Conservation (phyloP, 2,329 filamentous ascomycete genomes). For the Pseudocercospora fuligena region DNA sequence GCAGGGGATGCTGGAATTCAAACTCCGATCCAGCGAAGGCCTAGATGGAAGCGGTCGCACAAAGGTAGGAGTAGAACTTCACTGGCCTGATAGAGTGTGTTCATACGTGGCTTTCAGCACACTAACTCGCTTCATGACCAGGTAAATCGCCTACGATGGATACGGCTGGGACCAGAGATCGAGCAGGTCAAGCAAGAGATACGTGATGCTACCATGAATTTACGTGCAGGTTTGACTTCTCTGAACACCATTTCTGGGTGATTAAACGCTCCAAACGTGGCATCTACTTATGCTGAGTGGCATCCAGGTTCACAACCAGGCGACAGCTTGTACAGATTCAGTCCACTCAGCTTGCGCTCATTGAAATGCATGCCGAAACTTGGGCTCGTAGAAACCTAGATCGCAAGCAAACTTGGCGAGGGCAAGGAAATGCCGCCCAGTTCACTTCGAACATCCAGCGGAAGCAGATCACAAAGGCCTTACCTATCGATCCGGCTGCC, state of each 20-base stretch:
- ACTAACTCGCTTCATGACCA: background rate
- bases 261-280: background rate
- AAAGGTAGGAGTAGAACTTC: background rate
- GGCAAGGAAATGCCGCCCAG: no score
- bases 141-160: background rate
- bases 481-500: no score
- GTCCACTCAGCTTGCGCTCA: background rate
- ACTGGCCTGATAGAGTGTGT: no score
- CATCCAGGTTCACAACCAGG: background rate
- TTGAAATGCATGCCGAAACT: background rate
- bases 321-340: background rate
- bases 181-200: background rate
- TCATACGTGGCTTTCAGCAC: no score
- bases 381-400: no score
- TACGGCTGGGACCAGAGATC: background rate
- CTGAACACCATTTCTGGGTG: background rate
- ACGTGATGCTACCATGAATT: background rate
- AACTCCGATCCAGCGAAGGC: background rate
- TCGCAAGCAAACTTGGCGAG: no score
- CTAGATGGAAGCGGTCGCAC: background rate
- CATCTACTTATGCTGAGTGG: background rate
- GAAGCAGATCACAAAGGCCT: no score
- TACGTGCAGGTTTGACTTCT: background rate
- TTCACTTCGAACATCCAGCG: no score
- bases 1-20: background rate